phyloP scores from a whole-genome alignment of 2,329 filamentous ascomycete species.

The Penicillium digitatum region DNA sequence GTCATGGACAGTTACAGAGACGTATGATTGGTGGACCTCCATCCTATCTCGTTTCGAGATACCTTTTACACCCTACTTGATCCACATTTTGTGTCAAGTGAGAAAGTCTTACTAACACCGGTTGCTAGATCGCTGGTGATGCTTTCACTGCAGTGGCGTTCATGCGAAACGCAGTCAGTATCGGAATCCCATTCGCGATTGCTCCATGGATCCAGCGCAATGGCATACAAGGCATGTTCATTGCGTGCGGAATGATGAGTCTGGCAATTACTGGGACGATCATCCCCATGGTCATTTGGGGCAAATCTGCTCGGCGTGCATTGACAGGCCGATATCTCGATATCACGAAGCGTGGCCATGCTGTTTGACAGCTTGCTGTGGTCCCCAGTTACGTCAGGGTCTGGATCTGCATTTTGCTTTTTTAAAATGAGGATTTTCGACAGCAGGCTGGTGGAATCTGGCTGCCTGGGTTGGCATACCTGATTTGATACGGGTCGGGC shows the following conservation, averaged over 20 bases:
- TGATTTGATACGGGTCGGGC: neutral
- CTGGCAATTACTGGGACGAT: slow-evolving; percentile 17
- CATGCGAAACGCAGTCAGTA: slow-evolving; percentile 31
- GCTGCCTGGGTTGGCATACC: neutral
- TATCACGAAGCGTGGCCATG: slow-evolving; percentile 9
- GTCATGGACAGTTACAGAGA: slow-evolving; percentile 34
- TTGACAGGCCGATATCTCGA: slow-evolving; percentile 14
- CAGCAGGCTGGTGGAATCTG: neutral
- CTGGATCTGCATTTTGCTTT: no score
- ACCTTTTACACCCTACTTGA: neutral
- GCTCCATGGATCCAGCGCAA: slow-evolving; percentile 27
- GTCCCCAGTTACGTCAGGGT: neutral
- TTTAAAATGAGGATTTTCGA: neutral
- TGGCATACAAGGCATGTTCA: slow-evolving; percentile 28
- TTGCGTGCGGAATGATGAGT: slow-evolving; percentile 26
- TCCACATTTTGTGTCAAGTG: neutral
- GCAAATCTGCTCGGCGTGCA: slow-evolving; percentile 17
- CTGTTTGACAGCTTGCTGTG: neutral
- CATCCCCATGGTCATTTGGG: slow-evolving; percentile 24
- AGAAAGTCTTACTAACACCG: neutral
- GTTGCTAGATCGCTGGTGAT: slow-evolving; percentile 22
- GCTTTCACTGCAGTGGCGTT: slow-evolving; percentile 32
- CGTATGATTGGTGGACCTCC: slow-evolving; percentile 16
- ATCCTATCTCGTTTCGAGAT: neutral
- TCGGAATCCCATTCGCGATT: slow-evolving; percentile 32